Conservation (phyloP, 192 early-diverging fungal genomes). For the Glomus cerebriforme region DNA sequence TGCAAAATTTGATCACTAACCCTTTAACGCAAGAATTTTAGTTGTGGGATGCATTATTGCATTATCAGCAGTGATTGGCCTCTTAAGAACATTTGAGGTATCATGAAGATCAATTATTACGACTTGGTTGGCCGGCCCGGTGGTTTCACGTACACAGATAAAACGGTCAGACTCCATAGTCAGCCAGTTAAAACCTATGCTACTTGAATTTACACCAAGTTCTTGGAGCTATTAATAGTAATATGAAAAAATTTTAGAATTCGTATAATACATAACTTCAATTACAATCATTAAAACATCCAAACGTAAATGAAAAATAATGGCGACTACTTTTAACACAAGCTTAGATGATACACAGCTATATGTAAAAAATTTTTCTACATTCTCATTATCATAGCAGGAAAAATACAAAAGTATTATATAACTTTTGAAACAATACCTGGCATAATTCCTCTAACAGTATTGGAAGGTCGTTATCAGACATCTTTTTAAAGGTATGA, state of each 20-base stretch:
- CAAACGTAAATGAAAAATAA: background rate
- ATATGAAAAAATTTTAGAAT: background rate
- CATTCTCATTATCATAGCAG: too few species aligned
- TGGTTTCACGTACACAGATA: slow-evolving; percentile 90
- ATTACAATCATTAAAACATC: background rate
- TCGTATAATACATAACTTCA: background rate
- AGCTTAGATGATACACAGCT: background rate
- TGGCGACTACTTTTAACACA: background rate
- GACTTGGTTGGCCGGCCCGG: slow-evolving; percentile 61
- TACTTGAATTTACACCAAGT: slow-evolving; percentile 87
- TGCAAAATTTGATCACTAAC: slow-evolving; percentile 43
- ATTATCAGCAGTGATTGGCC: slow-evolving; percentile 96
- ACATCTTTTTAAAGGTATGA: background rate
- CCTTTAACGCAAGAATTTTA: slow-evolving; percentile 96
- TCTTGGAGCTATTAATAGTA: slow-evolving; percentile 71
- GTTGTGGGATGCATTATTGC: slow-evolving; percentile 96
- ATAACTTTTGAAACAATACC: background rate
- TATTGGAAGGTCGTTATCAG: background rate
- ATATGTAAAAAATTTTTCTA: too few species aligned
- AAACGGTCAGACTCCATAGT: slow-evolving; percentile 98
- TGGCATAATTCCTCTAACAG: background rate
- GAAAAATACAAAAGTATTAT: too few species aligned
- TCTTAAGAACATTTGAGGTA: slow-evolving; percentile 75
- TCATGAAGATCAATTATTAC: slow-evolving; percentile 94
- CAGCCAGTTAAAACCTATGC: slow-evolving; percentile 96